Conservation (phyloP, 768 basidiomycete genomes). For the Boletellus ananiceps region DNA sequence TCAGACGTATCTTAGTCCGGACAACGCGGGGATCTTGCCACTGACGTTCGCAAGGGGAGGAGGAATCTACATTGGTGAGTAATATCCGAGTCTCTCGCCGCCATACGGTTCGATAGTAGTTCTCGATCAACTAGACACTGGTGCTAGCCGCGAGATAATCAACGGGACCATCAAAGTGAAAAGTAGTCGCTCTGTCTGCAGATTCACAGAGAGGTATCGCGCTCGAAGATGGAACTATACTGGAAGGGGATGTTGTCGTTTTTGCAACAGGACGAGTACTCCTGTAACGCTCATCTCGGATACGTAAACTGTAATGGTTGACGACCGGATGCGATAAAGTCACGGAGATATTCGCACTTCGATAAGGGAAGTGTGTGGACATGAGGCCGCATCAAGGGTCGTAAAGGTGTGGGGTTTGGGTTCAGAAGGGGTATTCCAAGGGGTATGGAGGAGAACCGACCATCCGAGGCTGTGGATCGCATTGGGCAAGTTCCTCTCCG, state of each 20-base stretch:
- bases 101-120: background rate
- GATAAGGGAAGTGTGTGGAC: constrained; percentile 42
- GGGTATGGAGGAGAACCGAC: constrained; percentile 32
- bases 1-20: constrained; percentile 34
- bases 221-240: constrained; percentile 24
- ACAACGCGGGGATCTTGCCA: constrained; percentile 33
- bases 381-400: constrained; percentile 41
- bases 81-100: background rate
- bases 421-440: constrained; percentile 57
- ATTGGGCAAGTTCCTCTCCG: constrained; percentile 16
- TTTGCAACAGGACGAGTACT: constrained; percentile 33
- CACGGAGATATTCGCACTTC: constrained; percentile 41
- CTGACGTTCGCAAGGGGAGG: constrained; percentile 32
- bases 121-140: constrained; percentile 26
- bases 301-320: background rate
- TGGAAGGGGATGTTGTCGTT: constrained; percentile 29
- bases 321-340: constrained; percentile 23
- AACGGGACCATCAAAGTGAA: constrained; percentile 51
- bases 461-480: constrained; percentile 35
- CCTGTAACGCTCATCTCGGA: no score
- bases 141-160: constrained; percentile 42
- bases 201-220: constrained; percentile 29
- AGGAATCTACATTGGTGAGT: constrained; percentile 38
- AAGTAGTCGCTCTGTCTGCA: constrained; percentile 28
- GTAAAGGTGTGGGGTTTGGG: constrained; percentile 63